Evolutionary conservation across 345 rosid genomes (phyloP).

Genomic region (Camelina sativa): DNA sequence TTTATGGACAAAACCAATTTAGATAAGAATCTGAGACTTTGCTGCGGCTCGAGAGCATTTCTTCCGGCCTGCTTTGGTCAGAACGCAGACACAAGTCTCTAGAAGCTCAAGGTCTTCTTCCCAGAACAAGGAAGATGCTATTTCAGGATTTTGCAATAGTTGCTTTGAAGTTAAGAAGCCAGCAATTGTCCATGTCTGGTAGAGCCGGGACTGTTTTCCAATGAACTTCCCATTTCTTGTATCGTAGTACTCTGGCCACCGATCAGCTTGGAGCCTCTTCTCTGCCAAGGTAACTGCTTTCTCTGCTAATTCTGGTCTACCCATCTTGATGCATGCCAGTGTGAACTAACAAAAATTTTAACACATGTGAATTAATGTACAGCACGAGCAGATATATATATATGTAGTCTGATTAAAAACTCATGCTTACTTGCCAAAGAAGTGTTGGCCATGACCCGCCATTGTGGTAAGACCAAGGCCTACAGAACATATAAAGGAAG

Average conservation of each 20-base stretch:
- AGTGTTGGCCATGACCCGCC: constrained; percentile 98
- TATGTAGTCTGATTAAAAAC: neutral
- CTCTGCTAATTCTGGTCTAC: constrained; percentile 65
- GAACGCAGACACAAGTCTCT: constrained; percentile 72
- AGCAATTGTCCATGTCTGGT: constrained; percentile 86
- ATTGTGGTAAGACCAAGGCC: constrained; percentile 98
- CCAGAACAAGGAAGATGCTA: constrained; percentile 71
- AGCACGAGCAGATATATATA: too few relatives aligned
- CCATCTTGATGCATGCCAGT: constrained; percentile 90
- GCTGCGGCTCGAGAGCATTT: constrained; percentile 79
- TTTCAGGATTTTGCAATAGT: constrained; percentile 67
- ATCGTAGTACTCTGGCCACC: constrained; percentile 93
- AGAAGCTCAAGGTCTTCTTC: constrained; percentile 85
- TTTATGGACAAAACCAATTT: constrained; percentile 31
- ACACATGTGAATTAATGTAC: constrained; percentile 7
- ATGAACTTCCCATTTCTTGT: constrained; percentile 77
- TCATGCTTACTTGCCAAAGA: constrained; percentile 79
- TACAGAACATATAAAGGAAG: constrained; percentile 38
- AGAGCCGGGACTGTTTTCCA: constrained; percentile 77
- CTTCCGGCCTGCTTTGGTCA: constrained; percentile 67
- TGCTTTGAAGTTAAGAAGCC: constrained; percentile 74
- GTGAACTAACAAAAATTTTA: constrained; percentile 58
- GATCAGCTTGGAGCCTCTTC: constrained; percentile 62
- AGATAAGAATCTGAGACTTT: constrained; percentile 71
- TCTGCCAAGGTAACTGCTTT: constrained; percentile 75